Percentiles rank a stretch among this genome's conserved stretches.
These are phyloP conservation scores for Diophrys sp. DNA, from an alignment of 73 alveolate genomes.

Conservation along the genomic window DNA sequence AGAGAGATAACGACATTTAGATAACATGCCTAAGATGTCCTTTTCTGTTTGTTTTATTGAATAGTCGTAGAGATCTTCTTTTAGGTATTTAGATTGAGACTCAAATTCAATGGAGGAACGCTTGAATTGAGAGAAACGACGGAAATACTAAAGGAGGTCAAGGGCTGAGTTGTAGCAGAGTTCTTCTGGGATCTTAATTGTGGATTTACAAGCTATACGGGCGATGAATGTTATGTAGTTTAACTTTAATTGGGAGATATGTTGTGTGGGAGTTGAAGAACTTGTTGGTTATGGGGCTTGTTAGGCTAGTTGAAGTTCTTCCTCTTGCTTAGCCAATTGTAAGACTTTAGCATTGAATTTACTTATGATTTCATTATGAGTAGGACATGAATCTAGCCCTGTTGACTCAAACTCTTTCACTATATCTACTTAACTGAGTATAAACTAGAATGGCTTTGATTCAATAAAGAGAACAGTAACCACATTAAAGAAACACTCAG, in stretches of 20 bases:
- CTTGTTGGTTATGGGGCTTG: conserved; percentile 1
- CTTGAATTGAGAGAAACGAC: not conserved
- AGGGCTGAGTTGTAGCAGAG: not conserved
- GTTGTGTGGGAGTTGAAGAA: not conserved
- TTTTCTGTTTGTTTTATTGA: conserved; percentile 22
- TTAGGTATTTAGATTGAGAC: not conserved
- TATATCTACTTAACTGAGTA: conserved; percentile 4
- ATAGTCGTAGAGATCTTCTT: conserved; percentile 11
- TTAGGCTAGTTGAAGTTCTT: not conserved
- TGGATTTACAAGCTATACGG: conserved; percentile 10
- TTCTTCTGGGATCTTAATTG: conserved; percentile 14
- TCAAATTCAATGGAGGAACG: not conserved
- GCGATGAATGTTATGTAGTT: conserved; percentile 26
- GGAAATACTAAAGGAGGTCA: conserved; percentile 17
- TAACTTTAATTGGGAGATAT: conserved; percentile 3
- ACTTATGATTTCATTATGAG: conserved; percentile 22
- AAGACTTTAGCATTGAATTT: conserved; percentile 7
- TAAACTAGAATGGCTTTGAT: conserved; percentile 36
- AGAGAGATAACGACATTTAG: conserved; percentile 14
- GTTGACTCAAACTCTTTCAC: conserved; percentile 23
- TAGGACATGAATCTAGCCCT: conserved; percentile 34
- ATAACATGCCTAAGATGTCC: conserved; percentile 20
- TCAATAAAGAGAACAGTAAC: conserved; percentile 18
- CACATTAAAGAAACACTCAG: conserved; percentile 38
- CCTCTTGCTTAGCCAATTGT: not conserved